phyloP scores from a whole-genome alignment of 345 rosid genomes.

The Gossypium anomalum region DNA sequence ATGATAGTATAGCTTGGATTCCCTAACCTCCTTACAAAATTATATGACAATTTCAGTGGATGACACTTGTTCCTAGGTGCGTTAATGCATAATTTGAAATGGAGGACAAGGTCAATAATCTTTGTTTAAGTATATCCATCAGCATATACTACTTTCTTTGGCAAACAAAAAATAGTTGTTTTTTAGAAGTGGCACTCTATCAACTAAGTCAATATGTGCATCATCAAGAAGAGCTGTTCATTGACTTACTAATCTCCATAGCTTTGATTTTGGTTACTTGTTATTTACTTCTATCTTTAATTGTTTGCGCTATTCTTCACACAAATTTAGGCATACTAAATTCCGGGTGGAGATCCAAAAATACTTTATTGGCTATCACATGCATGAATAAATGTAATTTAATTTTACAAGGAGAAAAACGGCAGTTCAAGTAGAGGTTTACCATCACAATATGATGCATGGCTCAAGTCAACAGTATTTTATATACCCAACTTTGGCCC shows the following conservation, averaged over 20 bases:
- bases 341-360: slow-evolving; percentile 5
- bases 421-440: neutral
- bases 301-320: neutral
- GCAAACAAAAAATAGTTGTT: no score
- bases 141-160: neutral
- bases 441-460: neutral
- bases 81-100: no score
- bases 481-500: neutral
- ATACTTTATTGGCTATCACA: neutral
- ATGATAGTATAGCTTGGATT: no score
- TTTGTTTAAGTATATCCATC: neutral
- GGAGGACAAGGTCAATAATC: neutral
- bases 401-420: neutral
- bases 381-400: neutral
- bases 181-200: no score
- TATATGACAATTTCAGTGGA: no score
- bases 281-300: neutral
- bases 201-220: no score
- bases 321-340: neutral
- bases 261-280: neutral
- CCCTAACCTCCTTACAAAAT: no score
- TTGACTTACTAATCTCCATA: no score
- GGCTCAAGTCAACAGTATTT: neutral
- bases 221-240: no score
- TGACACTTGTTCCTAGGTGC: no score